phyloP scores from a whole-genome alignment of 164 flowering plant species.

The Santalum album region DNA sequence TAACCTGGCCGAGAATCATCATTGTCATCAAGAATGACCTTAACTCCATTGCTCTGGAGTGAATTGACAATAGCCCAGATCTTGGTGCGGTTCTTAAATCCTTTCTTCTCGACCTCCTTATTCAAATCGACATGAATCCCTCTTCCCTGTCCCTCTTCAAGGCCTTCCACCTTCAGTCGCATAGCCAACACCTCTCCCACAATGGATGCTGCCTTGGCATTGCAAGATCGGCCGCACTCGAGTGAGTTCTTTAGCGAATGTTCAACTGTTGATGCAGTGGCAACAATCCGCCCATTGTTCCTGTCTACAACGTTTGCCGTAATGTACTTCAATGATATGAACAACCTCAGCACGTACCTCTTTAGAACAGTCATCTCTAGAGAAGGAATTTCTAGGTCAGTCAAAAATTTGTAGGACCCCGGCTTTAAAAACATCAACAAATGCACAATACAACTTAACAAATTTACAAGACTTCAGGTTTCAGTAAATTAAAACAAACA shows the following conservation, averaged over 20 bases:
- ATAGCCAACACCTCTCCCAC: slow-evolving; percentile 92
- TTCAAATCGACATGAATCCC: slow-evolving; percentile 63
- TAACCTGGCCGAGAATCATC: slow-evolving; percentile 6
- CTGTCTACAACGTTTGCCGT: slow-evolving; percentile 93
- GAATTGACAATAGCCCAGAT: slow-evolving; percentile 83
- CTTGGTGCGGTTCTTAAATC: slow-evolving; percentile 58
- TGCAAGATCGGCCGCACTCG: slow-evolving; percentile 78
- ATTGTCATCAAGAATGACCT: slow-evolving; percentile 50
- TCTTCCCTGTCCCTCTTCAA: slow-evolving; percentile 62
- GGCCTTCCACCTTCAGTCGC: slow-evolving; percentile 85
- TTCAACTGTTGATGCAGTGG: slow-evolving; percentile 85
- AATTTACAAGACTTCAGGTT: too few relatives aligned
- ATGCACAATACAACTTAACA: too few relatives aligned
- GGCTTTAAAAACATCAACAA: too few relatives aligned
- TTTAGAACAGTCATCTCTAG: slow-evolving; percentile 47
- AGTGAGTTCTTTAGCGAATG: slow-evolving; percentile 56
- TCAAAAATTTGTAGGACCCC: too few relatives aligned
- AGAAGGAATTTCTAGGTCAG: too few relatives aligned
- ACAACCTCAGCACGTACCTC: slow-evolving; percentile 67
- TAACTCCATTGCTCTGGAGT: slow-evolving; percentile 67
- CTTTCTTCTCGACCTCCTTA: slow-evolving; percentile 81
- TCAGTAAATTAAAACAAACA: too few relatives aligned
- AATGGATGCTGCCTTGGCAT: slow-evolving; percentile 79
- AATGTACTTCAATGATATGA: slow-evolving; percentile 81
- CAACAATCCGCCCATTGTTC: slow-evolving; percentile 69